Evolutionary conservation across 2,329 filamentous ascomycete species (phyloP).

Genomic region (Arthroderma sp.): DNA sequence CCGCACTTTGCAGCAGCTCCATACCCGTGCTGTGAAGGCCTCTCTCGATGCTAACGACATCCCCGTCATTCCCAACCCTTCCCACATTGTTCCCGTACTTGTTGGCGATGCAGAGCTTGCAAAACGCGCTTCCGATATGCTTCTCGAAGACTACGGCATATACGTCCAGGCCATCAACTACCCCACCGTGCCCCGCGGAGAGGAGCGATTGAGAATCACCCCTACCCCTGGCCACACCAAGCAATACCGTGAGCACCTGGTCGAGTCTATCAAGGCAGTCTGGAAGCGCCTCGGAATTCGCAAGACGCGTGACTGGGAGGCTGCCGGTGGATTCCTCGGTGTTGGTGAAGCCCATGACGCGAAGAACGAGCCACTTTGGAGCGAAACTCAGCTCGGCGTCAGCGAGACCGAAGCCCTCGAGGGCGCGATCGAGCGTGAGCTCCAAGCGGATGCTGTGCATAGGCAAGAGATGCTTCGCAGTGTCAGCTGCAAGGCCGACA

Average conservation of each 20-base stretch:
- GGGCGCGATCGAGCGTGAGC: conserved; percentile 40
- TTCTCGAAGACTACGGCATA: conserved; percentile 79
- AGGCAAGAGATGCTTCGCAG: conserved; percentile 8
- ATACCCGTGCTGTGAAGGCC: conserved; percentile 89
- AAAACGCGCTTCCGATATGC: conserved; percentile 81
- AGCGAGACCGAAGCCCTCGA: conserved; percentile 43
- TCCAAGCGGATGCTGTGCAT: conserved; percentile 12
- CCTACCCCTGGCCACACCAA: conserved; percentile 85
- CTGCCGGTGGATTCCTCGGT: conserved; percentile 83
- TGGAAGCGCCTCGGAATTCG: conserved; percentile 84
- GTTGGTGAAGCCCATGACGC: conserved; percentile 57
- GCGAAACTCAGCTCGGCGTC: conserved; percentile 72
- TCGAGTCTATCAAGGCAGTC: conserved; percentile 71
- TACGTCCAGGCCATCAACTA: conserved; percentile 99
- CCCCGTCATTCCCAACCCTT: conserved; percentile 93
- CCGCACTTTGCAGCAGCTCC: conserved; percentile 82
- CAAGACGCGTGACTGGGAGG: conserved; percentile 83
- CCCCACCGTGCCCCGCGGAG: conserved; percentile 92
- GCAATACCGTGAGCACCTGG: conserved; percentile 72
- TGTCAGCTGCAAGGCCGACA: background rate
- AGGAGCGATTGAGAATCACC: conserved; percentile 90
- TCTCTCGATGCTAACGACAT: conserved; percentile 67
- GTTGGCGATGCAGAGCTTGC: conserved; percentile 90
- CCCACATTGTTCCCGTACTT: conserved; percentile 86
- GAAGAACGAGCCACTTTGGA: conserved; percentile 70